Evolutionary conservation across 2,329 filamentous ascomycete species (phyloP).

Genomic region (Onygena corvina): DNA sequence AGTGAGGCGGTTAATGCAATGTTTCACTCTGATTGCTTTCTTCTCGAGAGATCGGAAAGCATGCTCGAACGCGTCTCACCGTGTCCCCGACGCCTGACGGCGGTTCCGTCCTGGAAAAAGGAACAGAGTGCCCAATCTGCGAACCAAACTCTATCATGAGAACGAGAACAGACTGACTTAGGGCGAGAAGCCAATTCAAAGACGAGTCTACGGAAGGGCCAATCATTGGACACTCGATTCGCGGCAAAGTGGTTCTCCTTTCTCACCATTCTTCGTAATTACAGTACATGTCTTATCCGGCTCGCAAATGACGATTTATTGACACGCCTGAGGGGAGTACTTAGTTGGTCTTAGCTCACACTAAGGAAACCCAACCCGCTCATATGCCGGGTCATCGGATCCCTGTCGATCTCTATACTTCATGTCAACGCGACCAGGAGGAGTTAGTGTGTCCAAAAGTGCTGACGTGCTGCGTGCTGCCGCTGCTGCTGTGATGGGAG

Average conservation of each 20-base stretch:
- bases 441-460: too few relatives aligned
- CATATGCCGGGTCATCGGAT: background rate
- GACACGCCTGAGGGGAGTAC: too few relatives aligned
- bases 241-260: too few relatives aligned
- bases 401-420: background rate
- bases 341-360: background rate
- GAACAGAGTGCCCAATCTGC: background rate
- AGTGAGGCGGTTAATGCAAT: background rate
- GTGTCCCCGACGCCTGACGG: background rate
- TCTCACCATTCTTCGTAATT: too few relatives aligned
- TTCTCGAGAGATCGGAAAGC: background rate
- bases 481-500: too few relatives aligned
- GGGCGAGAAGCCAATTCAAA: background rate
- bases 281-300: too few relatives aligned
- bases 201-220: slow-evolving; percentile 2
- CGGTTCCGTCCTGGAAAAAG: background rate
- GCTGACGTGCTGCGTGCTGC: background rate
- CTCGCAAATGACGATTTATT: too few relatives aligned
- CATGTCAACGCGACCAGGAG: background rate
- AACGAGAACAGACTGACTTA: background rate
- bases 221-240: slow-evolving; percentile 2
- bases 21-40: background rate
- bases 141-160: background rate
- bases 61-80: background rate
- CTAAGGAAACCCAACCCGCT: background rate